phyloP scores from a whole-genome alignment of 345 rosid species.

The Pelargonium nanum region DNA sequence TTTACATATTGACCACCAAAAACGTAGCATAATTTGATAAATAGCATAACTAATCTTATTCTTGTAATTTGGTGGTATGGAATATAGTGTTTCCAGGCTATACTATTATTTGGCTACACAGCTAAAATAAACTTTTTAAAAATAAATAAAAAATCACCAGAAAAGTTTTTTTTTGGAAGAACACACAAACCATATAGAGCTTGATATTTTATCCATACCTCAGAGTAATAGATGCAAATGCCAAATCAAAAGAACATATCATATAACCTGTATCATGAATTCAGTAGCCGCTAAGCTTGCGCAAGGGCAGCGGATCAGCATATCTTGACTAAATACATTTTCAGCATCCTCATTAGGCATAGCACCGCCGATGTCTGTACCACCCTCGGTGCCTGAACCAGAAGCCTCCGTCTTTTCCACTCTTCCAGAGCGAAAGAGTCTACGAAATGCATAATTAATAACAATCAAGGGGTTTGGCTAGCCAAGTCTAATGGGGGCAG shows the following conservation, averaged over 20 bases:
- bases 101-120: no score
- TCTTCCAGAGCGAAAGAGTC: conserved; percentile 19
- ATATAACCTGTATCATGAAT: conserved; percentile 24
- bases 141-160: no score
- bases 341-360: conserved; percentile 15
- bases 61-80: no score
- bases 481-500: neutral
- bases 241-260: neutral
- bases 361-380: conserved; percentile 7
- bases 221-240: neutral
- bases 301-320: conserved; percentile 23
- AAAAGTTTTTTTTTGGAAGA: no score
- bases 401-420: conserved; percentile 22
- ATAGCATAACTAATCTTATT: no score
- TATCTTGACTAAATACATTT: conserved; percentile 3
- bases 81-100: no score
- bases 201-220: neutral
- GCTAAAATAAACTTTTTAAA: no score
- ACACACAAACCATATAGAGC: no score
- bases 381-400: conserved; percentile 17
- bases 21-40: no score
- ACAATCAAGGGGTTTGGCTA: neutral
- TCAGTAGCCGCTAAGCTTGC: conserved; percentile 16
- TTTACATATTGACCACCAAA: no score
- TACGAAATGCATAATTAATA: neutral